Evolutionary conservation across 2,329 filamentous ascomycete genomes (phyloP).

Genomic region (Trichoderma sp.): DNA sequence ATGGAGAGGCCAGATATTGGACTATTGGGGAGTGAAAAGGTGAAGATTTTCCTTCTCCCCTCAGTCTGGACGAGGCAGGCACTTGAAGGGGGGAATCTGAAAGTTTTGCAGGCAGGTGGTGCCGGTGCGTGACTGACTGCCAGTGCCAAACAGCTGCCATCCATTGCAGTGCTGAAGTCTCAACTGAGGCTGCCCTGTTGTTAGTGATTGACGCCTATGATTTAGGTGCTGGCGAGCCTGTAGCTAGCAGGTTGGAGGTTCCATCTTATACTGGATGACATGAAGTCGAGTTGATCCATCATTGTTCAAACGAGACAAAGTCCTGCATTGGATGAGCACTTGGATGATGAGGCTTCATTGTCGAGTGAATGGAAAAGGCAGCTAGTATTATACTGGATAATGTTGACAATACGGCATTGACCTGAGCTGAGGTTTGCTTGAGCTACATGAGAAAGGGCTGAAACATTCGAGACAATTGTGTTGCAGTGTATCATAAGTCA

Average conservation of each 20-base stretch:
- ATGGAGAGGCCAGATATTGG: not conserved
- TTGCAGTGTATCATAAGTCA: not conserved
- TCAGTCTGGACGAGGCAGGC: not conserved
- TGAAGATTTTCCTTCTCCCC: not conserved
- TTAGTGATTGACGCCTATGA: not conserved
- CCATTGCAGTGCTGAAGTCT: not conserved
- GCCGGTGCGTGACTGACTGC: constrained; percentile 1
- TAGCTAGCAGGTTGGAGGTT: not conserved
- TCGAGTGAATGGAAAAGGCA: not conserved
- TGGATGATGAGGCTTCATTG: not conserved
- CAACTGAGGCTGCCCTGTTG: not conserved
- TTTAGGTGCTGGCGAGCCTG: not conserved
- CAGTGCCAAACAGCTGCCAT: constrained; percentile 10
- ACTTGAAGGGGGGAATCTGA: not conserved
- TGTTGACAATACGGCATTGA: not conserved
- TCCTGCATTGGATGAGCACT: not conserved
- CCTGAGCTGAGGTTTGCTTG: not conserved
- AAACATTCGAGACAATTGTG: not conserved
- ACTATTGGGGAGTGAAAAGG: not conserved
- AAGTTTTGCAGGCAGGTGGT: not conserved
- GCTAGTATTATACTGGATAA: not conserved
- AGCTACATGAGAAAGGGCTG: not conserved
- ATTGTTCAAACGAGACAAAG: not conserved
- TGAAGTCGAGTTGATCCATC: not conserved
- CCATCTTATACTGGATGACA: not conserved